phyloP scores from a whole-genome alignment of 139 green algal genomes.

The Spirogloea muscicola region DNA sequence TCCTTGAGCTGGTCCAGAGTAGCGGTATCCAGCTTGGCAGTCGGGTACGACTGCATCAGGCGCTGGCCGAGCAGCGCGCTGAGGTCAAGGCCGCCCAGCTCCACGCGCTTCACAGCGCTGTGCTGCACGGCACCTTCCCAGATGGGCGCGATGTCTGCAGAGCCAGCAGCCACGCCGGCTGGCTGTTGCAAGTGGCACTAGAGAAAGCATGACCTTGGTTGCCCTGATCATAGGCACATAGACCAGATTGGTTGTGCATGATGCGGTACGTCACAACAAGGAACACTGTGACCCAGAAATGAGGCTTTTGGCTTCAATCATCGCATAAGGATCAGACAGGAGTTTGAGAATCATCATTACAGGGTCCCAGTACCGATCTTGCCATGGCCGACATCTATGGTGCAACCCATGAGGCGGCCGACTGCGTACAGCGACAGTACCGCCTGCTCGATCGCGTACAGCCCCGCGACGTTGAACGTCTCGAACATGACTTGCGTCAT shows the following conservation, averaged over 20 bases:
- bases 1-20: constrained; percentile 25
- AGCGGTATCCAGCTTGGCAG: background rate
- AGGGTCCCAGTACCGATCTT: too few species aligned
- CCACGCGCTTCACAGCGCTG: constrained; percentile 51
- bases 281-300: too few species aligned
- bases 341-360: too few species aligned
- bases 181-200: too few species aligned
- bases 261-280: too few species aligned
- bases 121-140: constrained; percentile 66
- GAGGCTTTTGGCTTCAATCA: too few species aligned
- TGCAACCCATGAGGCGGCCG: constrained; percentile 66
- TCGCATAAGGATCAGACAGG: too few species aligned
- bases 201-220: too few species aligned
- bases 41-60: constrained; percentile 3
- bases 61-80: constrained; percentile 43
- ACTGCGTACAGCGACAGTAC: constrained; percentile 62
- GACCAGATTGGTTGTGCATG: too few species aligned
- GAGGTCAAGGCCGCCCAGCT: constrained; percentile 62
- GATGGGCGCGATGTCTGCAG: constrained; percentile 71
- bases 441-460: constrained; percentile 68
- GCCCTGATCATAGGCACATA: too few species aligned
- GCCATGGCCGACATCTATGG: constrained; percentile 78
- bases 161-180: too few species aligned
- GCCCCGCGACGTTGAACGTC: constrained; percentile 67
- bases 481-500: constrained; percentile 72